Evolutionary conservation across 2,329 filamentous ascomycete genomes (phyloP).

Genomic region (Aspergillus neoniger): DNA sequence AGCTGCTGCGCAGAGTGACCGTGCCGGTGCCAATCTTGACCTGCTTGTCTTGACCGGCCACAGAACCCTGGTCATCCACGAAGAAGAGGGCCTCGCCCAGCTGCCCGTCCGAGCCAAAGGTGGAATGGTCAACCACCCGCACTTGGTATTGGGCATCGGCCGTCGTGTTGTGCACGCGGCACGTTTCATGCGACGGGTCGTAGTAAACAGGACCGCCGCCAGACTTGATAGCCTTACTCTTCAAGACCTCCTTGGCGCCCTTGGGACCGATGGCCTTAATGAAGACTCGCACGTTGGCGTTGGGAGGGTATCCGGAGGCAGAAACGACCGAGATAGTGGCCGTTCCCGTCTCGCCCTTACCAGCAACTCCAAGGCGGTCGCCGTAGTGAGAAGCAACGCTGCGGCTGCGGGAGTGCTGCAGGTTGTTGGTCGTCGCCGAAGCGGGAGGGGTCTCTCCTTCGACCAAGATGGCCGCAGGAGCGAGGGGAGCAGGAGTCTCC

Average conservation of each 20-base stretch:
- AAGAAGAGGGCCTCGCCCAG: constrained; percentile 88
- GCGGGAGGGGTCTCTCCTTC: constrained; percentile 29
- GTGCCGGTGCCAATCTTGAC: constrained; percentile 72
- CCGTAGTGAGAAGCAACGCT: constrained; percentile 54
- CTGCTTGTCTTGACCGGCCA: constrained; percentile 68
- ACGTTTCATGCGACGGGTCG: constrained; percentile 67
- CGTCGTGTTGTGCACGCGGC: constrained; percentile 70
- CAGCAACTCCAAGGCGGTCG: constrained; percentile 55
- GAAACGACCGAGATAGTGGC: constrained; percentile 80
- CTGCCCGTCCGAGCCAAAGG: constrained; percentile 78
- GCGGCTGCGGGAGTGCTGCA: constrained; percentile 49
- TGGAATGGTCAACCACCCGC: constrained; percentile 80
- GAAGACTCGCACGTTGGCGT: constrained; percentile 75
- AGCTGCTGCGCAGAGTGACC: constrained; percentile 74
- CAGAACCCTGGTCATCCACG: constrained; percentile 74
- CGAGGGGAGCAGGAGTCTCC: constrained; percentile 18
- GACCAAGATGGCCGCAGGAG: constrained; percentile 29
- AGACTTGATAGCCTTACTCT: constrained; percentile 87
- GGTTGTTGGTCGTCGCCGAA: constrained; percentile 26
- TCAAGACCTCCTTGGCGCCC: constrained; percentile 75
- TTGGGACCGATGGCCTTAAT: constrained; percentile 69
- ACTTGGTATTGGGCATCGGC: constrained; percentile 86
- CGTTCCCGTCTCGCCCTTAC: constrained; percentile 65
- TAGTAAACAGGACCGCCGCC: constrained; percentile 64
- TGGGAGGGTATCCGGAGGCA: constrained; percentile 73